These are phyloP conservation scores for Sphaceloma murrayae DNA, from an alignment of 2,329 filamentous ascomycete genomes.

Conservation along the genomic window DNA sequence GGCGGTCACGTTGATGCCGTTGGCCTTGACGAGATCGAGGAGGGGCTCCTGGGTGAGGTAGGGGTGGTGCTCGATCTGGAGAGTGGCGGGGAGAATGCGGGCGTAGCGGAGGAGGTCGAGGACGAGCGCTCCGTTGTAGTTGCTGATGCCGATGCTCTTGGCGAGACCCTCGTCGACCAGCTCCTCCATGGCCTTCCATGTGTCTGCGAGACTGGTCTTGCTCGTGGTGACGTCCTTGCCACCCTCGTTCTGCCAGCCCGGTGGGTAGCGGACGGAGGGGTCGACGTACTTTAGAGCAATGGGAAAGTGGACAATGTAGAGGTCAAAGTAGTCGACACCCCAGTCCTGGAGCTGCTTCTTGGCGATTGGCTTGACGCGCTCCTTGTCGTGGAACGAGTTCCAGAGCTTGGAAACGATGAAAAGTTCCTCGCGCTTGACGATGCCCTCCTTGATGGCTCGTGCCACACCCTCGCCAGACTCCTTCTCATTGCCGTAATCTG, in stretches of 20 bases:
- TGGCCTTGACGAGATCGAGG: slow-evolving; percentile 56
- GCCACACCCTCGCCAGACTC: slow-evolving; percentile 68
- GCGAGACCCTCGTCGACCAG: slow-evolving; percentile 60
- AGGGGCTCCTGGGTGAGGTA: slow-evolving; percentile 71
- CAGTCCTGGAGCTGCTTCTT: slow-evolving; percentile 72
- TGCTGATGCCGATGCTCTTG: slow-evolving; percentile 68
- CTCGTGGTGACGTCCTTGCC: slow-evolving; percentile 49
- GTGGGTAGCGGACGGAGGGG: slow-evolving; percentile 67
- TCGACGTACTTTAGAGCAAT: slow-evolving; percentile 78
- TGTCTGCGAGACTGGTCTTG: slow-evolving; percentile 68
- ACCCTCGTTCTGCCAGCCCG: slow-evolving; percentile 61
- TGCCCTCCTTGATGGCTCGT: slow-evolving; percentile 68
- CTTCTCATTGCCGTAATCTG: slow-evolving; percentile 76
- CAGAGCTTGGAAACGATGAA: slow-evolving; percentile 92
- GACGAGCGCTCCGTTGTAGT: slow-evolving; percentile 69
- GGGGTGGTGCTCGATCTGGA: slow-evolving; percentile 86
- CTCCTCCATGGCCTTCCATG: slow-evolving; percentile 70
- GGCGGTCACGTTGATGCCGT: slow-evolving; percentile 66
- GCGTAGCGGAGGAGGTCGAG: slow-evolving; percentile 74
- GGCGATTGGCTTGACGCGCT: slow-evolving; percentile 65
- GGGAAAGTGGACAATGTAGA: slow-evolving; percentile 85
- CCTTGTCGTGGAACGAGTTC: slow-evolving; percentile 80
- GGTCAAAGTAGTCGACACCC: slow-evolving; percentile 81
- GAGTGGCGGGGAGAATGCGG: slow-evolving; percentile 60
- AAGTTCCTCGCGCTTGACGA: slow-evolving; percentile 76